phyloP scores from a whole-genome alignment of 2,329 filamentous ascomycete species.

The Corinectria fuckeliana region DNA sequence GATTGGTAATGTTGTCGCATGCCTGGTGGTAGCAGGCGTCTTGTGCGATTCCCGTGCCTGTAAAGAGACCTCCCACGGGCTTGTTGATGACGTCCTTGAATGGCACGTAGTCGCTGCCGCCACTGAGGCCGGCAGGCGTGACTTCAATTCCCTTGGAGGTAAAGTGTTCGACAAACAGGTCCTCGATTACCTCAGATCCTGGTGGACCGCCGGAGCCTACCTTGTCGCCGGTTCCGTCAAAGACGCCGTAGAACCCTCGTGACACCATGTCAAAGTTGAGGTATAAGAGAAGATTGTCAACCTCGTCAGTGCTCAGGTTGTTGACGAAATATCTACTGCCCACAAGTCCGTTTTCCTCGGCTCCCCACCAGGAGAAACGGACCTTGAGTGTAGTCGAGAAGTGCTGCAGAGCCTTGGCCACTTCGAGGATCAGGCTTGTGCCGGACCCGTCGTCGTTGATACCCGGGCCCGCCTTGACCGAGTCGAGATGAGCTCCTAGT shows the following conservation, averaged over 20 bases:
- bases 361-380: conserved; percentile 54
- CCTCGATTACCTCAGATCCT: conserved; percentile 42
- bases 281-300: conserved; percentile 46
- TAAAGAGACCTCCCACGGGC: conserved; percentile 64
- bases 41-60: conserved; percentile 48
- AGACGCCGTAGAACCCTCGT: conserved; percentile 45
- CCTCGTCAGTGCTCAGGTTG: conserved; percentile 41
- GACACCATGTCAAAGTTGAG: conserved; percentile 53
- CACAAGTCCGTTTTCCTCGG: conserved; percentile 51
- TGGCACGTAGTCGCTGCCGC: conserved; percentile 66
- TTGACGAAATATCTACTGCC: conserved; percentile 47
- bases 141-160: conserved; percentile 41
- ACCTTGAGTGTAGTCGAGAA: conserved; percentile 46
- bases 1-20: conserved; percentile 48
- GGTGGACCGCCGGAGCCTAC: conserved; percentile 45
- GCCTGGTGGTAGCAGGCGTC: conserved; percentile 44
- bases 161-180: conserved; percentile 45
- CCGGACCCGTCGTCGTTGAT: conserved; percentile 57
- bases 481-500: conserved; percentile 53
- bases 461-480: conserved; percentile 51
- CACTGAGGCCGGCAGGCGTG: conserved; percentile 40
- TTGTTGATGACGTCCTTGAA: conserved; percentile 61
- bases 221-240: conserved; percentile 44
- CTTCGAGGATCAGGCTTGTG: conserved; percentile 48
- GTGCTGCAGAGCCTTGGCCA: conserved; percentile 47